Evolutionary conservation across 345 rosid genomes (phyloP).

Genomic region (Pugionium cornutum): DNA sequence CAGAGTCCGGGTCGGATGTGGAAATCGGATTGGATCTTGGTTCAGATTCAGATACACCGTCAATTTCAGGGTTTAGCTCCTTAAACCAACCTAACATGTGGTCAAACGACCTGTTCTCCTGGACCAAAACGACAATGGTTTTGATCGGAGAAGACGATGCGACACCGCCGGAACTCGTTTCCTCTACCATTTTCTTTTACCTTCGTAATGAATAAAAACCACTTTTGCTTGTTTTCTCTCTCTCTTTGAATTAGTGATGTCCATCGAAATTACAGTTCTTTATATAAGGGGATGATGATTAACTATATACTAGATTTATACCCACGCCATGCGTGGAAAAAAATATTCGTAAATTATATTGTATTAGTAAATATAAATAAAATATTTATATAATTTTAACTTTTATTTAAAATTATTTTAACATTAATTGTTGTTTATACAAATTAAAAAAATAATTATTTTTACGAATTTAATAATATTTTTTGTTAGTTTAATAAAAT

Average conservation of each 20-base stretch:
- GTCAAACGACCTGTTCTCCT: conserved; percentile 89
- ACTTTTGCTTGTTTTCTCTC: conserved; percentile 1
- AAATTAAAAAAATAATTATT: too few relatives aligned
- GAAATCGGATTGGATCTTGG: conserved; percentile 71
- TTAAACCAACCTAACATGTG: conserved; percentile 96
- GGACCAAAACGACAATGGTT: conserved; percentile 73
- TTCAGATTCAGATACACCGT: conserved; percentile 70
- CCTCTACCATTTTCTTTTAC: conserved; percentile 36
- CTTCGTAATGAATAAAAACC: neutral
- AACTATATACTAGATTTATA: too few relatives aligned
- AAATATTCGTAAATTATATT: too few relatives aligned
- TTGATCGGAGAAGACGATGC: conserved; percentile 58
- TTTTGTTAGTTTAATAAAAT: too few relatives aligned
- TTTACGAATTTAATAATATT: too few relatives aligned
- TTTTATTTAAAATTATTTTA: too few relatives aligned
- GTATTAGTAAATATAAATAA: too few relatives aligned
- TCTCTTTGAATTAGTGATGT: neutral
- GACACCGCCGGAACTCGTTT: conserved; percentile 29
- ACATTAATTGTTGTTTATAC: too few relatives aligned
- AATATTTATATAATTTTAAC: too few relatives aligned
- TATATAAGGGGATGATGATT: neutral
- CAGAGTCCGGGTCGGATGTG: conserved; percentile 55
- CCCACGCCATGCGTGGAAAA: too few relatives aligned
- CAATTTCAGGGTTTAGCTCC: conserved; percentile 53
- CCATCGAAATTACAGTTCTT: neutral